phyloP scores from a whole-genome alignment of 164 flowering plant genomes.

The Stephania cephalantha region DNA sequence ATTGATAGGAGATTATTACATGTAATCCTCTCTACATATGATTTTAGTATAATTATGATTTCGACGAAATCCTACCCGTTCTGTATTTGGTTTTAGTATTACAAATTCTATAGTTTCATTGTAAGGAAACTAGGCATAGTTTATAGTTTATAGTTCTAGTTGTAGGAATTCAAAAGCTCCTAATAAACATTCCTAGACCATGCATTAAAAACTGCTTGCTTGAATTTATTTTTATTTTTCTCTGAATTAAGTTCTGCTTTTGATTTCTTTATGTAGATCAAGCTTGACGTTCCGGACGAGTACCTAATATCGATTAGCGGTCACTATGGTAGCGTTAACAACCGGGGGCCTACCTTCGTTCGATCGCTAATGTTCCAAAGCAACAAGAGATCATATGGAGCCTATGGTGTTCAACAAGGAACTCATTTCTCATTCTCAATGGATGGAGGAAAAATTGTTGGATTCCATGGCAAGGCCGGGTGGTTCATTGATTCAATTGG shows the following conservation, averaged over 20 bases:
- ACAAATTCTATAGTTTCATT: neutral
- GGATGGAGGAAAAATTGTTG: constrained; percentile 53
- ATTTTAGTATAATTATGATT: too few species aligned
- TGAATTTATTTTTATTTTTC: neutral
- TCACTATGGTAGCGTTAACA: constrained; percentile 39
- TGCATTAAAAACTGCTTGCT: neutral
- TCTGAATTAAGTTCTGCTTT: neutral
- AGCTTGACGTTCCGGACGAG: constrained; percentile 67
- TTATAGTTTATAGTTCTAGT: neutral
- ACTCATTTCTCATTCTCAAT: constrained; percentile 43
- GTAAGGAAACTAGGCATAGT: neutral
- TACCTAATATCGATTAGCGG: constrained; percentile 56
- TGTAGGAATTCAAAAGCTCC: neutral
- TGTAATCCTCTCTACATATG: neutral
- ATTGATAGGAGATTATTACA: neutral
- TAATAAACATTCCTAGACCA: neutral
- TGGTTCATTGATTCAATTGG: constrained; percentile 71
- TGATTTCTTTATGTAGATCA: constrained; percentile 37
- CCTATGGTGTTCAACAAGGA: constrained; percentile 64
- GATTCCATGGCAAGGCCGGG: constrained; percentile 64
- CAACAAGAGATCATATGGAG: constrained; percentile 63
- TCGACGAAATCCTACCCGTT: too few species aligned
- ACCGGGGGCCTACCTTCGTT: constrained; percentile 32
- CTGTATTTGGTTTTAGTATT: too few species aligned
- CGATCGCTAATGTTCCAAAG: constrained; percentile 59